phyloP scores from a whole-genome alignment of 2,329 filamentous ascomycete genomes.

The Atkinsonella hypoxylon region DNA sequence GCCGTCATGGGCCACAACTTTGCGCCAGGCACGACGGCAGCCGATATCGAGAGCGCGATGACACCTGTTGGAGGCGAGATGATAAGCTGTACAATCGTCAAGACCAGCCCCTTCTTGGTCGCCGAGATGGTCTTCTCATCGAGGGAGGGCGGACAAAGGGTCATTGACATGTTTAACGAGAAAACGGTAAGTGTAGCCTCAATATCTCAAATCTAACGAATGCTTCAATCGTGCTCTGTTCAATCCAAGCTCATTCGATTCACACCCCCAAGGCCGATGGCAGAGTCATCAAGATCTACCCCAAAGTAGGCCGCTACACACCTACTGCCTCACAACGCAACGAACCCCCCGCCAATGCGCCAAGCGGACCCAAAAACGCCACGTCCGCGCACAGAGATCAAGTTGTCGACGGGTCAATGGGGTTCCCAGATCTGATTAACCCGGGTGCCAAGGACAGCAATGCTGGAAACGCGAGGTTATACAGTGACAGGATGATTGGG shows the following conservation, averaged over 20 bases:
- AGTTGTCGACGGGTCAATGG: slow-evolving; percentile 40
- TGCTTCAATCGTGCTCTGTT: no score
- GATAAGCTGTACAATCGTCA: slow-evolving; percentile 53
- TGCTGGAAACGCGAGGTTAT: slow-evolving; percentile 30
- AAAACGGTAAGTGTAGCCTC: slow-evolving; percentile 48
- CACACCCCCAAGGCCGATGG: slow-evolving; percentile 51
- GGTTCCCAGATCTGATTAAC: slow-evolving; percentile 39
- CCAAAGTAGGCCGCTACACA: slow-evolving; percentile 41
- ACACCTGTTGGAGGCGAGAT: slow-evolving; percentile 60
- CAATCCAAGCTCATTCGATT: background rate
- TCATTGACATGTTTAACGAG: slow-evolving; percentile 66
- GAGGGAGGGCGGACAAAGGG: slow-evolving; percentile 59
- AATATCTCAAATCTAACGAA: no score
- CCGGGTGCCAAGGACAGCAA: slow-evolving; percentile 11
- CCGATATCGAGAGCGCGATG: slow-evolving; percentile 75
- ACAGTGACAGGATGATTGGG: slow-evolving; percentile 36
- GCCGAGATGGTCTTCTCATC: slow-evolving; percentile 67
- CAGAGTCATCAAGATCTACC: slow-evolving; percentile 59
- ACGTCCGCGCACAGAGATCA: slow-evolving; percentile 20
- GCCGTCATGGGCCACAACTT: slow-evolving; percentile 71
- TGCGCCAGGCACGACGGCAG: slow-evolving; percentile 67
- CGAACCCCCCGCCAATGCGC: slow-evolving; percentile 19
- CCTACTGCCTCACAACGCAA: slow-evolving; percentile 16
- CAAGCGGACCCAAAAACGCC: slow-evolving; percentile 18
- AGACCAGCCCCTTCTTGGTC: slow-evolving; percentile 58